Base-by-base conservation (phyloP, 805 yeast genomes). In the Myxozyma melibiosi region DNA sequence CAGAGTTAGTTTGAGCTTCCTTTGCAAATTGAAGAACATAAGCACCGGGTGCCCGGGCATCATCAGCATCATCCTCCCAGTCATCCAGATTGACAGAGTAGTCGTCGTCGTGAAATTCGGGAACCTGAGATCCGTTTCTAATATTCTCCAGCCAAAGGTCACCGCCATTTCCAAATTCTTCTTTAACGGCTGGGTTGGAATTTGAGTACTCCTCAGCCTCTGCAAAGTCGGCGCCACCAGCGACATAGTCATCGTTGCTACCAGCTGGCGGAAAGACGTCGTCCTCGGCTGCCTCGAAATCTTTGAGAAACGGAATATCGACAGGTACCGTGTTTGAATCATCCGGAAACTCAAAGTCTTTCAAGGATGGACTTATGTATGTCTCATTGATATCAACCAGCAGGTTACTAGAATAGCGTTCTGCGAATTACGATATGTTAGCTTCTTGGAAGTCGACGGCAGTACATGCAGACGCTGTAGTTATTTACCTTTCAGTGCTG, bases 361-460 rank as follows among this genome's bases (percentile, higher is more conserved):
- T 76, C 61, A 88, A 74, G 0, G 96, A 87, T 0, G 95, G 92
- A 63, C 96, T 88, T 1, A 90, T 74, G 41, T 64, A 65, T 44
- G 62, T 51, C 13, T 50, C 27, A 31, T 65, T 70, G 24, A 63
- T 46, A 20, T 53, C 45, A 20, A 62, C 70, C 9, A 53, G 38
- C n/a, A 37, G 51, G 45, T 40, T 53, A 14, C 37, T 31, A 20
- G 58, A 53, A 40, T 49, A 60, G 20, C 47, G 63, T 1, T 55
- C 62, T 57, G 34, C 0, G 22, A 9, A 18, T n/a, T n/a, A n/a
- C n/a, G 24, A 14, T 2, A 16, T 4, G 20, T 24, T 47, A 41
- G 35, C 42, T 24, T 9, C n/a, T 18, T 18, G 16, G 18, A 13
- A 25, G 14, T 34, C 9, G 9, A n/a, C n/a, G n/a, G n/a, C n/a